Percentiles rank a stretch among this genome's conserved stretches.
These are phyloP conservation scores for Ascobolus immersus DNA, from an alignment of 495 filamentous ascomycete species.

Conservation along the genomic window DNA sequence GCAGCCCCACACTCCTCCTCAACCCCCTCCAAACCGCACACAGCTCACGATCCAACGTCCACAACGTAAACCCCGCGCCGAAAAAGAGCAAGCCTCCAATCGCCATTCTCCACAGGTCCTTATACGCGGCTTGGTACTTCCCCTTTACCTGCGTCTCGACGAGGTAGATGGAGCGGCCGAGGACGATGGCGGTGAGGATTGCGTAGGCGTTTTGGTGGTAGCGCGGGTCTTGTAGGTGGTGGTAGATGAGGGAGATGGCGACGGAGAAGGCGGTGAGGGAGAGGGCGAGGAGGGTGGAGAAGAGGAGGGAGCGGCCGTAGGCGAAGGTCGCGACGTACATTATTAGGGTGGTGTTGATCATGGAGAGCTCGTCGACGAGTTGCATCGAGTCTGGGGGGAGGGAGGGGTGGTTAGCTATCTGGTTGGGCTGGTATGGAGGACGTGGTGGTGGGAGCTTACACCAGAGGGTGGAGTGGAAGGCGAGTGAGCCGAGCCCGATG, in stretches of 20 bases:
- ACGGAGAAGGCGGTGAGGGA: constrained; percentile 7
- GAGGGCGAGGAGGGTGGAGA: constrained; percentile 32
- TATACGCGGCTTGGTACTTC: constrained; percentile 31
- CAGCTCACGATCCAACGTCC: constrained; percentile 65
- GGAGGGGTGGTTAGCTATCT: no score
- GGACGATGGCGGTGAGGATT: constrained; percentile 46
- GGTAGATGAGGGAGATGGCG: constrained; percentile 31
- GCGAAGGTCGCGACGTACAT: constrained; percentile 58
- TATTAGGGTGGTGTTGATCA: constrained; percentile 98
- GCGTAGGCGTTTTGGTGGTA: constrained; percentile 87
- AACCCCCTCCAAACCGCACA: constrained; percentile 44
- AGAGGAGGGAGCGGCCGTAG: constrained; percentile 31
- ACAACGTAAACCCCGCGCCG: constrained; percentile 59
- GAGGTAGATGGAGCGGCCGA: constrained; percentile 67
- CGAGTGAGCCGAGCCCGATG: constrained; percentile 58
- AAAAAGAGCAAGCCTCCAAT: constrained; percentile 44
- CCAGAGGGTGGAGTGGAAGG: constrained; percentile 63
- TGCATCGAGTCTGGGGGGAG: constrained; percentile 90
- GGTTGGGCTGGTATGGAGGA: no score
- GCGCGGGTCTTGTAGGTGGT: constrained; percentile 68
- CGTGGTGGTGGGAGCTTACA: constrained; percentile 28
- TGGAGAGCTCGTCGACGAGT: constrained; percentile 80
- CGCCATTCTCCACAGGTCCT: constrained; percentile 55
- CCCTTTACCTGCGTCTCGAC: constrained; percentile 63
- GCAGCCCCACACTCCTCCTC: constrained; percentile 49